These are phyloP conservation scores for Apiotrichum porosum DNA, from an alignment of 1,284 basidiomycete species.

Conservation along the genomic window DNA sequence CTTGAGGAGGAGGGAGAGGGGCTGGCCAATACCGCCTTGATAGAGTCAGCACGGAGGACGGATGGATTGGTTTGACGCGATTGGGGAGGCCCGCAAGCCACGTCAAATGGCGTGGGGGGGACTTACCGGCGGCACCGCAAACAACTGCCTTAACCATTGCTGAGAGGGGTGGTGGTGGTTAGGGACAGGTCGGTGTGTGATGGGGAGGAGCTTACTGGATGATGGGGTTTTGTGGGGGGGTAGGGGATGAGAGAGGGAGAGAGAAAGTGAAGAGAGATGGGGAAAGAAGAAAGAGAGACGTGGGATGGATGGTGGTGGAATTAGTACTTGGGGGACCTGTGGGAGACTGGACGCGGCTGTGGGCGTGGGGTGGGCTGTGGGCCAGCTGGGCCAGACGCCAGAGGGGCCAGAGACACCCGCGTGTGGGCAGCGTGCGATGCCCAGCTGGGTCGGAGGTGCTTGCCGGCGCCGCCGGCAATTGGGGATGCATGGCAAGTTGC, in stretches of 20 bases:
- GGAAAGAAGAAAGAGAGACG: neutral
- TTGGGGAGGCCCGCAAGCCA: neutral
- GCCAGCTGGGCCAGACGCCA: too few species aligned
- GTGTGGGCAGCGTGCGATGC: too few species aligned
- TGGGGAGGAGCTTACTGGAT: conserved; percentile 1
- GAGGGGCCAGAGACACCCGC: too few species aligned
- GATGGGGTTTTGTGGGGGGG: neutral
- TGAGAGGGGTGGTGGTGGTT: conserved; percentile 4
- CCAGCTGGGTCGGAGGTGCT: too few species aligned
- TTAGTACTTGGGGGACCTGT: neutral
- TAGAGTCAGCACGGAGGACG: neutral
- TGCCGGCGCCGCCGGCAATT: too few species aligned
- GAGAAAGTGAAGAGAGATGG: neutral
- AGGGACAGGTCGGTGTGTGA: neutral
- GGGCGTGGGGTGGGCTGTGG: neutral
- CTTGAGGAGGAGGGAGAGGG: conserved; percentile 85
- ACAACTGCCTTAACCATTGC: conserved; percentile 87
- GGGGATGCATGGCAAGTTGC: too few species aligned
- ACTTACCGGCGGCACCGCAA: conserved; percentile 79
- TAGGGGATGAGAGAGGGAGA: neutral
- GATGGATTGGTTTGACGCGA: too few species aligned
- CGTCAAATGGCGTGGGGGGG: neutral
- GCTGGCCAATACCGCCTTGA: conserved; percentile 70
- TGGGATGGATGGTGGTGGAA: neutral
- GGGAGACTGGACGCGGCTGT: neutral